Conservation (phyloP, 768 basidiomycete genomes). For the Austroboletus festivus region DNA sequence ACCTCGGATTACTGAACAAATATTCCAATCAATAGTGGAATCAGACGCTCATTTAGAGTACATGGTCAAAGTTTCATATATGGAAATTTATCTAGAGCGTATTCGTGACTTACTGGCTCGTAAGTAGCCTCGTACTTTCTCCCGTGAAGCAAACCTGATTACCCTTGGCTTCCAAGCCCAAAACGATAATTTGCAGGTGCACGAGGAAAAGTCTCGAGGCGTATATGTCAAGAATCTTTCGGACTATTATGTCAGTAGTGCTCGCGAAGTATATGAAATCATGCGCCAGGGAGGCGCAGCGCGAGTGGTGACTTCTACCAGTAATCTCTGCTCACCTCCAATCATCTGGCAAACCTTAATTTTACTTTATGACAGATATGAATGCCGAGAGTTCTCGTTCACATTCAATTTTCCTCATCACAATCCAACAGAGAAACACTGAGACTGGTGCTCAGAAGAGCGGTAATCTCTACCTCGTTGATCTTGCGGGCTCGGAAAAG, state of each 20-base stretch:
- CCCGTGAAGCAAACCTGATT: slow-evolving; percentile 5
- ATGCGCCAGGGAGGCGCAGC: slow-evolving; percentile 95
- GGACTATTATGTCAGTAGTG: slow-evolving; percentile 96
- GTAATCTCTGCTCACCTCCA: slow-evolving; percentile 46
- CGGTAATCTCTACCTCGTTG: slow-evolving; percentile 95
- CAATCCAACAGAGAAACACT: slow-evolving; percentile 94
- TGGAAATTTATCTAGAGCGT: slow-evolving; percentile 98
- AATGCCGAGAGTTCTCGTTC: slow-evolving; percentile 99
- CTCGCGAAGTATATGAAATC: slow-evolving; percentile 95
- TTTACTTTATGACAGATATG: slow-evolving; percentile 67
- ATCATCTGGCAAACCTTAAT: slow-evolving; percentile 2
- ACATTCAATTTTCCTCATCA: slow-evolving; percentile 98
- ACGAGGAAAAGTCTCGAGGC: slow-evolving; percentile 96
- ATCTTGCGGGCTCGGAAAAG: slow-evolving; percentile 98
- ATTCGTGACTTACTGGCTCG: slow-evolving; percentile 94
- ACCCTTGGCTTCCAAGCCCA: slow-evolving; percentile 53
- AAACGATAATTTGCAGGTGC: slow-evolving; percentile 97
- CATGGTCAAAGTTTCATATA: slow-evolving; percentile 98
- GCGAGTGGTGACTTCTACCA: slow-evolving; percentile 90
- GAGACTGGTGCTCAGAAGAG: slow-evolving; percentile 95
- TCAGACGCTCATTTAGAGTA: slow-evolving; percentile 96
- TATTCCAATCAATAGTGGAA: slow-evolving; percentile 95
- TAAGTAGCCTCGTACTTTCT: slow-evolving; percentile 40
- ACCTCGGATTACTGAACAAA: slow-evolving; percentile 97
- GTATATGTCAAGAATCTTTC: slow-evolving; percentile 98